Percentiles rank a stretch among this genome's conserved stretches.
Evolutionary conservation across 2,329 filamentous ascomycete species (phyloP).

Genomic region (Fonsecaea nubica): DNA sequence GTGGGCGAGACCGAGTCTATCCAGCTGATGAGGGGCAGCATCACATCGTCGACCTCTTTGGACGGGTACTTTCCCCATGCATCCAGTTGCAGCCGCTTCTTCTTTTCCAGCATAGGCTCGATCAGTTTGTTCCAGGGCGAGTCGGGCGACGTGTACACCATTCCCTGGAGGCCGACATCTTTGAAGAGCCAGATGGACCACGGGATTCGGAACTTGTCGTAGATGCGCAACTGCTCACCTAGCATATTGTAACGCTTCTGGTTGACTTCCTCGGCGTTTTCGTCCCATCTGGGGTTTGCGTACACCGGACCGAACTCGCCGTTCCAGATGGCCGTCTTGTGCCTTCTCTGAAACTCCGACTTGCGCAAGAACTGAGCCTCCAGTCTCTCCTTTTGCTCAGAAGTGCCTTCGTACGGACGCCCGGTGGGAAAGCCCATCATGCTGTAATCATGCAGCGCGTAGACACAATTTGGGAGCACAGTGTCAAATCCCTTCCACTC

Average conservation of each 20-base stretch:
- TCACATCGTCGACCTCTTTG: slow-evolving; percentile 52
- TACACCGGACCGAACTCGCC: slow-evolving; percentile 61
- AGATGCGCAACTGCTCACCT: slow-evolving; percentile 58
- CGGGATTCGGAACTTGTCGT: slow-evolving; percentile 58
- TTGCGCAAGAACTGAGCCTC: slow-evolving; percentile 56
- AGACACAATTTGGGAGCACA: slow-evolving; percentile 46
- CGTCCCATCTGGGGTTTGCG: slow-evolving; percentile 38
- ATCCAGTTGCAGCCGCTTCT: slow-evolving; percentile 60
- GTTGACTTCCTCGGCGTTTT: slow-evolving; percentile 41
- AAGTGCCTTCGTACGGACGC: slow-evolving; percentile 50
- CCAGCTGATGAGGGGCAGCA: slow-evolving; percentile 45
- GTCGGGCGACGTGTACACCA: slow-evolving; percentile 58
- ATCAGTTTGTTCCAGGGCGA: slow-evolving; percentile 60
- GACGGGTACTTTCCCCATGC: slow-evolving; percentile 59
- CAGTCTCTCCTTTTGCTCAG: slow-evolving; percentile 50
- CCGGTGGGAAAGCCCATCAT: slow-evolving; percentile 54
- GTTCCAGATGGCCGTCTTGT: slow-evolving; percentile 58
- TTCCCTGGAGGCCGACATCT: slow-evolving; percentile 63
- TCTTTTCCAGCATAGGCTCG: slow-evolving; percentile 62
- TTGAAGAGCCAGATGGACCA: slow-evolving; percentile 70
- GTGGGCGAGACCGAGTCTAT: slow-evolving; percentile 33
- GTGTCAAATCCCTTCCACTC: slow-evolving; percentile 55
- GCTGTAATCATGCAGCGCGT: slow-evolving; percentile 44
- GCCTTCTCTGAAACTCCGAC: slow-evolving; percentile 54
- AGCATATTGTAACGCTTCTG: slow-evolving; percentile 55